These are phyloP conservation scores for Laburnicola sp. DNA, from an alignment of 2,329 filamentous ascomycete genomes.

Conservation along the genomic window DNA sequence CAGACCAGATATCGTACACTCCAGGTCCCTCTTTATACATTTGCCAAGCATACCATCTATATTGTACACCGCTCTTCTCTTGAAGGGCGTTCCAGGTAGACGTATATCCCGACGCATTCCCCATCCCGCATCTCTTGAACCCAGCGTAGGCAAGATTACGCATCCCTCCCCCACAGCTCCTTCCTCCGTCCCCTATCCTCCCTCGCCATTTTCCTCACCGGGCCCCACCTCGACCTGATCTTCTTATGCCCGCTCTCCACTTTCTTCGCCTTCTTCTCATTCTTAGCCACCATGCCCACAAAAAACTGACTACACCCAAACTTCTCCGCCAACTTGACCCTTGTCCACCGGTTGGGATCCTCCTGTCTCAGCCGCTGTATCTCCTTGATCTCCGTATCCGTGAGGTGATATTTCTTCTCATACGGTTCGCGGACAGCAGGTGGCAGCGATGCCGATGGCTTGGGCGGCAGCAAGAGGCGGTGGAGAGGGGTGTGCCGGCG, in stretches of 20 bases:
- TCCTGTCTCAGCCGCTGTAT: slow-evolving; percentile 59
- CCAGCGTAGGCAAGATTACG: slow-evolving; percentile 32
- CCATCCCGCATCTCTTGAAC: not conserved
- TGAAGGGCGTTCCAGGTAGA: not conserved
- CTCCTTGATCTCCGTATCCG: slow-evolving; percentile 59
- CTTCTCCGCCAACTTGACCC: slow-evolving; percentile 61
- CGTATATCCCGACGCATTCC: not conserved
- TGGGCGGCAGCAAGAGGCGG: slow-evolving; percentile 26
- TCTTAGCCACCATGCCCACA: slow-evolving; percentile 61
- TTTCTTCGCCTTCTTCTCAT: slow-evolving; percentile 45
- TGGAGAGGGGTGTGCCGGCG: slow-evolving; percentile 36
- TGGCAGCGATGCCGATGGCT: slow-evolving; percentile 45
- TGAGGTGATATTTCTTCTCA: slow-evolving; percentile 65
- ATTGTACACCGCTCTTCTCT: not conserved
- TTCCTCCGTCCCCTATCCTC: slow-evolving; percentile 64
- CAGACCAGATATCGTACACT: not conserved
- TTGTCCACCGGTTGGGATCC: slow-evolving; percentile 63
- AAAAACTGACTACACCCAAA: slow-evolving; percentile 67
- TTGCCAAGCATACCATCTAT: not conserved
- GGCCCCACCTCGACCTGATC: slow-evolving; percentile 64
- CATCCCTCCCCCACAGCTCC: slow-evolving; percentile 63
- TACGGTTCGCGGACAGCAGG: slow-evolving; percentile 55
- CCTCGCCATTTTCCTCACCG: slow-evolving; percentile 61
- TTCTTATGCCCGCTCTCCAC: slow-evolving; percentile 55
- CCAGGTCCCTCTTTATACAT: not conserved